Evolutionary conservation across 2,329 filamentous ascomycete species (phyloP).

Genomic region (Cryphonectria radicalis): DNA sequence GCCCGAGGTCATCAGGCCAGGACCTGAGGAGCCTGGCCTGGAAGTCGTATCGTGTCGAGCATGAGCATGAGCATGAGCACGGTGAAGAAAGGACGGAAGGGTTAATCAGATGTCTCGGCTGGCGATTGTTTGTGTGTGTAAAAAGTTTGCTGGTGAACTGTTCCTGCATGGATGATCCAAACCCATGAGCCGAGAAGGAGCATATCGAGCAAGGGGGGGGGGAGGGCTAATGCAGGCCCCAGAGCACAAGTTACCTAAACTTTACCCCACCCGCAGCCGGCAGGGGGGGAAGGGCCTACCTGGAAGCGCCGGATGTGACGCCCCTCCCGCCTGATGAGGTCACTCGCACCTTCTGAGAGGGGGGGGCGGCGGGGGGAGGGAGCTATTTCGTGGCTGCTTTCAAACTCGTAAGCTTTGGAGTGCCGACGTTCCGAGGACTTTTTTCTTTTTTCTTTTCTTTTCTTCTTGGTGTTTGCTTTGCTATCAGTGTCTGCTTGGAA

Average conservation of each 20-base stretch:
- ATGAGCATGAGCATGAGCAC: background rate
- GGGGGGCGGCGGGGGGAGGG: background rate
- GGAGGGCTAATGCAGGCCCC: background rate
- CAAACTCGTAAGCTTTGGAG: background rate
- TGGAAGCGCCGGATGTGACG: slow-evolving; percentile 2
- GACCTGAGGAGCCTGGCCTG: background rate
- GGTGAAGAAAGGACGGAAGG: background rate
- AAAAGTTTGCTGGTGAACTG: background rate
- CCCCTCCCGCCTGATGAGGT: background rate
- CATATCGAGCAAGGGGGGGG: background rate
- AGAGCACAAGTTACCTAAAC: background rate
- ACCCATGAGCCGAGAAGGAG: background rate
- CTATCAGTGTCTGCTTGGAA: no score
- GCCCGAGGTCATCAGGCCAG: background rate
- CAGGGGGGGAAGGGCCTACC: background rate
- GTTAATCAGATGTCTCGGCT: background rate
- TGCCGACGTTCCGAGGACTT: background rate
- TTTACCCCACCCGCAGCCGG: background rate
- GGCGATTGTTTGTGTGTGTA: background rate
- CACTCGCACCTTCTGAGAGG: background rate
- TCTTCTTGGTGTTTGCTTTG: background rate
- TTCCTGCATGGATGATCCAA: background rate
- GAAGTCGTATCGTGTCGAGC: background rate
- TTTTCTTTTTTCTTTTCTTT: background rate
- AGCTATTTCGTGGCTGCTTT: background rate